Evolutionary conservation across 1,139 yeast species (phyloP).

Genomic region (Yamadazyma sp.): DNA sequence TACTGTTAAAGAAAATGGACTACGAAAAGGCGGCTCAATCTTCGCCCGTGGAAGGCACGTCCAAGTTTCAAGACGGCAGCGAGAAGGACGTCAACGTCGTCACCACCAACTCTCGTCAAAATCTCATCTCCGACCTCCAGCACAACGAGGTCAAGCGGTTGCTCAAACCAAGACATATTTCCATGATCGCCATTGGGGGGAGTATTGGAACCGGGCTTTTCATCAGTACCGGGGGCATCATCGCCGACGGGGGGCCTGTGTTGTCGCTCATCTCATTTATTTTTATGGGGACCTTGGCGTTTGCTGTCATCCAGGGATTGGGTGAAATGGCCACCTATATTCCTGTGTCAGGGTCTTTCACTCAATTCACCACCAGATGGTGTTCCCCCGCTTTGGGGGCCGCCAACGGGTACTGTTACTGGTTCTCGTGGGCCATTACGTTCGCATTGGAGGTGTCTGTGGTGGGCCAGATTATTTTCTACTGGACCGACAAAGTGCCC

Average conservation of each 20-base stretch:
- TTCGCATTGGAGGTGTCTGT: slow-evolving; percentile 81
- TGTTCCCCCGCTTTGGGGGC: slow-evolving; percentile 72
- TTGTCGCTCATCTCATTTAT: slow-evolving; percentile 63
- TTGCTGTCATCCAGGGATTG: slow-evolving; percentile 63
- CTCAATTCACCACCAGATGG: slow-evolving; percentile 58
- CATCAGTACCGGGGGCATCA: slow-evolving; percentile 57
- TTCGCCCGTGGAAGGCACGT: slow-evolving; percentile 3
- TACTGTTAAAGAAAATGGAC: too few relatives aligned
- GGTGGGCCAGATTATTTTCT: slow-evolving; percentile 71
- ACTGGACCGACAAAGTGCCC: slow-evolving; percentile 75
- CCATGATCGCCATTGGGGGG: slow-evolving; percentile 65
- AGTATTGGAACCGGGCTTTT: slow-evolving; percentile 70
- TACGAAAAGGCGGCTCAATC: slow-evolving; percentile 11
- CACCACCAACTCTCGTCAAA: slow-evolving; percentile 11
- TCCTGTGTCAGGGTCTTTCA: slow-evolving; percentile 67
- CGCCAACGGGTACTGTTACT: slow-evolving; percentile 80
- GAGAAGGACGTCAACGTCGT: slow-evolving; percentile 16
- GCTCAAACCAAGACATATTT: slow-evolving; percentile 62
- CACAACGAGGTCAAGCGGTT: slow-evolving; percentile 34
- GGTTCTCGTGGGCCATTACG: slow-evolving; percentile 87
- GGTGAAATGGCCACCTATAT: slow-evolving; percentile 79
- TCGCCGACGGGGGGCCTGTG: slow-evolving; percentile 69
- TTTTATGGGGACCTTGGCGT: slow-evolving; percentile 67
- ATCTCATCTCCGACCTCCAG: slow-evolving; percentile 11
- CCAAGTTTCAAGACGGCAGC: slow-evolving; percentile 5